These are phyloP conservation scores for Fusarium scirpi DNA, from an alignment of 2,329 filamentous ascomycete species.

Conservation along the genomic window DNA sequence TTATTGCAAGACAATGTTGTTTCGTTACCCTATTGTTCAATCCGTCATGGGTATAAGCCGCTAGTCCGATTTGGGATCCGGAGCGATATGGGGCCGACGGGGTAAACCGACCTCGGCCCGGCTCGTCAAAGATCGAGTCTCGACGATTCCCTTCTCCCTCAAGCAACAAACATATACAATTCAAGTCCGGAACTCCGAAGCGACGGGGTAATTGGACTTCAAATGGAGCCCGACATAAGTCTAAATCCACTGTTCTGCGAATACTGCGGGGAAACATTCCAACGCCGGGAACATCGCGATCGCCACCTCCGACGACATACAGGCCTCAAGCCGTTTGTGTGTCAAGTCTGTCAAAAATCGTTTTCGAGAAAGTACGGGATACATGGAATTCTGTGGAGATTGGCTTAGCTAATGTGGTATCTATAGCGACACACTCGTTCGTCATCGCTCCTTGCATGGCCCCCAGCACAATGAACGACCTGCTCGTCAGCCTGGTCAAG, in stretches of 20 bases:
- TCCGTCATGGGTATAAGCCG: fast-evolving
- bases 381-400: too few species aligned
- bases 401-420: fast-evolving
- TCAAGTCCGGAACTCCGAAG: not conserved
- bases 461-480: not conserved
- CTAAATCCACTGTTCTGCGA: not conserved
- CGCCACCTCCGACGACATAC: constrained; percentile 4
- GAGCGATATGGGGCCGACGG: not conserved
- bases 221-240: not conserved
- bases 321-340: not conserved
- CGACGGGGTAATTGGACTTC: not conserved
- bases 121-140: too few species aligned
- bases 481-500: not conserved
- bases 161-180: fast-evolving
- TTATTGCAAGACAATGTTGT: fast-evolving
- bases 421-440: not conserved
- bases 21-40: not conserved
- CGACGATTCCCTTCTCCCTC: too few species aligned
- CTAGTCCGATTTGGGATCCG: not conserved
- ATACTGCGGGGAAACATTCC: not conserved
- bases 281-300: constrained; percentile 8
- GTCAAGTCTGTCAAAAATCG: not conserved
- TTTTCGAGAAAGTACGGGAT: not conserved
- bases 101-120: not conserved
- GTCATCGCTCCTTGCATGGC: not conserved